phyloP scores from a whole-genome alignment of 768 basidiomycete genomes.

The Paxillus rubicundulus region DNA sequence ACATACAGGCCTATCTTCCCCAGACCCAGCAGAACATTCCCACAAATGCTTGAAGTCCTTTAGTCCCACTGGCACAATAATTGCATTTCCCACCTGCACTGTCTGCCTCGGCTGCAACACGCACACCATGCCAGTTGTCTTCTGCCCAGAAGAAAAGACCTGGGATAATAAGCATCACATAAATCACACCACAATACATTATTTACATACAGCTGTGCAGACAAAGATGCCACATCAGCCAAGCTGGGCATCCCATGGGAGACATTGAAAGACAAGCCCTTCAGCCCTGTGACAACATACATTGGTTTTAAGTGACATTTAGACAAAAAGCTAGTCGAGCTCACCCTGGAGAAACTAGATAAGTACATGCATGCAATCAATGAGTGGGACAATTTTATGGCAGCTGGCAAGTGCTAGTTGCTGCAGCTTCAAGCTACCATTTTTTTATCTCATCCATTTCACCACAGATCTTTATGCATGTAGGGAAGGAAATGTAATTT shows the following conservation, averaged over 20 bases:
- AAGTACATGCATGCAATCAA: constrained; percentile 10
- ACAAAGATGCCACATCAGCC: not conserved
- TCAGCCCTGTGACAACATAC: not conserved
- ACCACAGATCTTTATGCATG: too few relatives aligned
- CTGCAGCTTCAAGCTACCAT: too few relatives aligned
- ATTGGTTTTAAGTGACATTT: constrained; percentile 38
- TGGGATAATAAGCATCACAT: not conserved
- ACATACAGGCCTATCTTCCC: not conserved
- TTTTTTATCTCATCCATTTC: too few relatives aligned
- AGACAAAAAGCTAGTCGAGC: too few relatives aligned
- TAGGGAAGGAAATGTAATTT: too few relatives aligned
- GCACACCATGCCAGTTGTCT: not conserved
- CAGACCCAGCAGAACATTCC: not conserved
- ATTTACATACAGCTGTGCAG: not conserved
- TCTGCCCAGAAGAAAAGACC: not conserved
- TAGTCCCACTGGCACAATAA: not conserved
- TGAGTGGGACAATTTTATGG: not conserved
- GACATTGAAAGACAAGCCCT: constrained; percentile 4
- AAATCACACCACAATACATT: too few relatives aligned
- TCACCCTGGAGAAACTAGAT: constrained; percentile 25
- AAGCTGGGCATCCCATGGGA: constrained; percentile 8
- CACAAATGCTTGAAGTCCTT: not conserved
- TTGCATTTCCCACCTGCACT: not conserved
- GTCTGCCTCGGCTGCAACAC: not conserved
- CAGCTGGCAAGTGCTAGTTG: too few relatives aligned